Evolutionary conservation across 1,139 yeast species (phyloP), one percentile per base, ranked within the genome.

Genomic region (Hanseniaspora uvarum): DNA sequence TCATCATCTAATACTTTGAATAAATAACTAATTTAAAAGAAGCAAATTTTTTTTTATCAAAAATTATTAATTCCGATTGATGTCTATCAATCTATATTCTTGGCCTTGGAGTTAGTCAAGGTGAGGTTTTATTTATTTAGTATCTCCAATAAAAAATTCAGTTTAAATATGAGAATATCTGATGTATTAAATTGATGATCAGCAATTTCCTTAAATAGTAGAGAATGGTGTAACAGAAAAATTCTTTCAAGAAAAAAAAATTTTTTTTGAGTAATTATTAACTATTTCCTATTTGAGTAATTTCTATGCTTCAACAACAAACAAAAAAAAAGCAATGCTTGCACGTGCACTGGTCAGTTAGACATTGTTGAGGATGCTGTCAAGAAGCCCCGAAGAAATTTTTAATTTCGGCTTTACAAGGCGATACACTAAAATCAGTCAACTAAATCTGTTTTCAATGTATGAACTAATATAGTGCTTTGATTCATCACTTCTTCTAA

Each of bases 1-100:
- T 34, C 41, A 52, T 52, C 55, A 52, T 46, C 51, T 46, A 33
- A 16, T 30, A 16, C 16, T 43, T 16, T 10, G 24, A 40, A n/a
- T 40, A 26, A 40, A 37, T 16, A 24, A 46, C 18, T 21, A 38
- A 23, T 36, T 7, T 16, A 19, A 6, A 6, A 28, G 7, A 28
- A 28, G 31, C 31, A 40, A 24, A 24, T 24, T 11, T 19, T 19
- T 37, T 36, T 18, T 18, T 18, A 16, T 8, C 26, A 19, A 37
- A 37, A 19, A 37, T 28, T 40, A 40, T 40, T 40, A 40, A 40
- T 28, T 26, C 34, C 14, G 34, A 40, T 40, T 40, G 45, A 40
- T 40, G 45, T 40, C 45, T 40, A 40, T 40, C 45, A 40, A 40
- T 40, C 34, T 16, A 40, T 37, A 23, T 19, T 37, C 5, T 8